Conservation (phyloP, 176 grass and related monocot species). For the Phoenix dactylifera region DNA sequence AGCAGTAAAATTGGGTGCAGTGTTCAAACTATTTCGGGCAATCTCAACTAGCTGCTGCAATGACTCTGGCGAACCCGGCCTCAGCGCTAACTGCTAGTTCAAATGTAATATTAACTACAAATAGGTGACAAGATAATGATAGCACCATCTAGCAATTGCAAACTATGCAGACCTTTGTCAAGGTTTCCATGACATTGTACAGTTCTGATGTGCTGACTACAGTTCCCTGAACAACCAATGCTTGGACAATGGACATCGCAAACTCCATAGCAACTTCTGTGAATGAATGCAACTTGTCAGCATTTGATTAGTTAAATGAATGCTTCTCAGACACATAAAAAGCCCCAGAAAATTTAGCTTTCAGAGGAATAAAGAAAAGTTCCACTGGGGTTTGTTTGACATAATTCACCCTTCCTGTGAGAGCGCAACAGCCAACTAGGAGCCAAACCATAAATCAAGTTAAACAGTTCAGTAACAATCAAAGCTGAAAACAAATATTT, state of each 20-base stretch:
- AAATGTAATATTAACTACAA: too few species aligned
- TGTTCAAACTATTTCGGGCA: slow-evolving; percentile 42
- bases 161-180: slow-evolving; percentile 48
- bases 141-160: too few species aligned
- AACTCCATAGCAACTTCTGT: slow-evolving; percentile 76
- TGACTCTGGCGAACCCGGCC: slow-evolving; percentile 69
- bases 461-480: background rate
- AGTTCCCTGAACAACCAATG: slow-evolving; percentile 70
- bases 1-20: slow-evolving; percentile 21
- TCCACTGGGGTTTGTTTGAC: too few species aligned
- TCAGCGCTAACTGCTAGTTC: slow-evolving; percentile 57
- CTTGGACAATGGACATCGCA: slow-evolving; percentile 74
- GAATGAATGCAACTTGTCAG: slow-evolving; percentile 12
- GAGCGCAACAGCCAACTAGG: background rate
- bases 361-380: too few species aligned
- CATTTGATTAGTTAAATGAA: slow-evolving; percentile 1
- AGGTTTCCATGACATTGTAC: slow-evolving; percentile 69
- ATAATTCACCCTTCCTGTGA: background rate
- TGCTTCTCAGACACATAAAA: background rate
- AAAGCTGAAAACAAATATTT: slow-evolving; percentile 9
- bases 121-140: too few species aligned
- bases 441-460: background rate
- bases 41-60: slow-evolving; percentile 79
- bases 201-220: slow-evolving; percentile 48
- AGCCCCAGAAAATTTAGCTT: background rate